A percentile compares a stretch with the other conserved stretches of the same genome.
Conservation (phyloP, 192 early-diverging fungal genomes). For the Coemansia sp. region DNA sequence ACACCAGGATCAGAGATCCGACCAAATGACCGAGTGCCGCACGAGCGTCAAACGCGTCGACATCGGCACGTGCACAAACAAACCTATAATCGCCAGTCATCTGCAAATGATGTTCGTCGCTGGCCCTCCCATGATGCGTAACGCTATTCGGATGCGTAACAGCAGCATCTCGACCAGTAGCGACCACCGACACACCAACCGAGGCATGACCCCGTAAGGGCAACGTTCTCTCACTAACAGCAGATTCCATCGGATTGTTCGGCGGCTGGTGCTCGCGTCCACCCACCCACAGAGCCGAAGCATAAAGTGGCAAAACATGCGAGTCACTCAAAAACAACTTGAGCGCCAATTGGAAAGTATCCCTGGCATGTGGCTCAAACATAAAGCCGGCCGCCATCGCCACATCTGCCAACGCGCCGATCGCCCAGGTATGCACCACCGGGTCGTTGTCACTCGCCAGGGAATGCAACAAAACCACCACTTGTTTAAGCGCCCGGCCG, state of each 20-base stretch:
- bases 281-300: slow-evolving; percentile 40
- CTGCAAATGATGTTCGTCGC: slow-evolving; percentile 18
- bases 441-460: slow-evolving; percentile 92
- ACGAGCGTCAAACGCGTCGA: slow-evolving; percentile 55
- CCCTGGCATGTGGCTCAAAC: slow-evolving; percentile 88
- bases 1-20: slow-evolving; percentile 81
- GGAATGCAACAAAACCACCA: slow-evolving; percentile 87
- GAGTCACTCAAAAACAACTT: slow-evolving; percentile 87
- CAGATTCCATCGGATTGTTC: not conserved
- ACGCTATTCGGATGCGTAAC: slow-evolving; percentile 58
- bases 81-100: slow-evolving; percentile 16
- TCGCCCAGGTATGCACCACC: slow-evolving; percentile 90
- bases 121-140: slow-evolving; percentile 25
- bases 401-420: slow-evolving; percentile 80
- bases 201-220: slow-evolving; percentile 7
- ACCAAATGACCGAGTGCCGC: slow-evolving; percentile 82
- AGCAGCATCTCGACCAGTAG: slow-evolving; percentile 62
- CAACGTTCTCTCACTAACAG: slow-evolving; percentile 15
- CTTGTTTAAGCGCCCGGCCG: slow-evolving; percentile 76
- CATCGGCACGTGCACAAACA: slow-evolving; percentile 62
- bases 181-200: slow-evolving; percentile 42
- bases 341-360: slow-evolving; percentile 83
- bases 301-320: slow-evolving; percentile 64
- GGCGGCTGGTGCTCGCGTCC: slow-evolving; percentile 34
- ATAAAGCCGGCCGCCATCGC: slow-evolving; percentile 88